Base-by-base conservation (phyloP, 1,284 basidiomycete genomes). In the Ganoderma sinense region DNA sequence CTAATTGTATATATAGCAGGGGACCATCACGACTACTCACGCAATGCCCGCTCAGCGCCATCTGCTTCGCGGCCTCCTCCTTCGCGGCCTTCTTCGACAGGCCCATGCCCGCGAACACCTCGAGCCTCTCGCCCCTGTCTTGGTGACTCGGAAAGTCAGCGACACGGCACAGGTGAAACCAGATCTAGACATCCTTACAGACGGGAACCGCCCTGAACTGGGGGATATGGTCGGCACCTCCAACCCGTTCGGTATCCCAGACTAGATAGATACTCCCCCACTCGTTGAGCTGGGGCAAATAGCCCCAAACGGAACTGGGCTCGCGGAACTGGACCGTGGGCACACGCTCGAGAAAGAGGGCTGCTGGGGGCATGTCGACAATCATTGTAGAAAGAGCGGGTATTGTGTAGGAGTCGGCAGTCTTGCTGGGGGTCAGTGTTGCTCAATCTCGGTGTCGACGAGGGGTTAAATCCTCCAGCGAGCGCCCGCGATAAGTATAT, bases 271-370 rank as follows among this genome's bases (percentile, higher is more conserved):
- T 65, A 6, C 41, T 41, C 0, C 66, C 68, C 78, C 78, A 78
- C 36, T 79, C 71, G 53, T 79, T 76, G 2, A 79, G 16, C 61
- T 79, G 78, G 0, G 78, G 72, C 6, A 78, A 53, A 55, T 78
- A 79, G 0, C 75, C 75, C 72, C 76, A 75, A 0, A 75, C 55
- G 0, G 65, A 40, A 18, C 64, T 71, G 0, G 74, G 70, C 1
- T 64, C 40, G 4, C 61, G 31, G 71, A 79, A 79, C 2, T 41
- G 36, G 8, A 75, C 40, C 0, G 51, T 72, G 0, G 73, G 73
- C 0, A 39, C 16, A 0, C 77, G 68, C 2, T 76, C 76, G 7
- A 74, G 39, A 33, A 78, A 78, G 0, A 40, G 20, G 20, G 39
- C 5, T 29, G 36, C 4, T 23, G 59, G 59, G 8, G 59, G 23